These are phyloP conservation scores for Candida cerambycidarum DNA, from an alignment of 805 yeast genomes.

Conservation along the genomic window DNA sequence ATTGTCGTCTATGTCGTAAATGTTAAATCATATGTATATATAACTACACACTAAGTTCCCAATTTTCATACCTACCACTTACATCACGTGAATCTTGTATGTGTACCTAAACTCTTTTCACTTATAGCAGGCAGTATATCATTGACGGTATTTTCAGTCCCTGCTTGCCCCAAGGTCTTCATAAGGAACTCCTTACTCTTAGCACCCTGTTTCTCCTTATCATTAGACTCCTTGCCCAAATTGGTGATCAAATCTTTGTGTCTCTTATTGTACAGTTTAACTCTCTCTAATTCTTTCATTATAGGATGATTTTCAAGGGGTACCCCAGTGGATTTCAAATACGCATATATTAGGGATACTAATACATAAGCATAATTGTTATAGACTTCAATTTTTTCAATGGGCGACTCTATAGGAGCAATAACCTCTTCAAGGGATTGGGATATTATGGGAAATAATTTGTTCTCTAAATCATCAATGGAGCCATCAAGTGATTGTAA, in stretches of 20 bases:
- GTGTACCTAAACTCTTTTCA: constrained; percentile 33
- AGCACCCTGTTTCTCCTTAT: constrained; percentile 22
- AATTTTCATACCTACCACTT: too few relatives aligned
- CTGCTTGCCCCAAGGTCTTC: constrained; percentile 41
- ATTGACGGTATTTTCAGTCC: constrained; percentile 15
- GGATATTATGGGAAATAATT: constrained; percentile 36
- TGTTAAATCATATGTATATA: too few relatives aligned
- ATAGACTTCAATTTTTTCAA: constrained; percentile 30
- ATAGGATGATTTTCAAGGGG: constrained; percentile 61
- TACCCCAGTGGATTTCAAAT: constrained; percentile 57
- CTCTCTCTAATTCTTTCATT: constrained; percentile 63
- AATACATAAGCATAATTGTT: constrained; percentile 51
- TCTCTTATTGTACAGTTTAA: constrained; percentile 66
- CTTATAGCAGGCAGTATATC: constrained; percentile 39
- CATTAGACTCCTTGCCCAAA: constrained; percentile 19
- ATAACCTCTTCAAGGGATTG: constrained; percentile 42
- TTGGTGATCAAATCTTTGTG: constrained; percentile 41
- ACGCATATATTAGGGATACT: constrained; percentile 57
- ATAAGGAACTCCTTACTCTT: constrained; percentile 44
- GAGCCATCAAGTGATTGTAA: constrained; percentile 38
- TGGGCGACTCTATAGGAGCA: constrained; percentile 20
- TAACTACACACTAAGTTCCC: too few relatives aligned
- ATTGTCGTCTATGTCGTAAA: too few relatives aligned
- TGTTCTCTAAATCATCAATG: constrained; percentile 31
- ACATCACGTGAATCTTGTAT: constrained; percentile 28